A percentile compares a stretch with the other conserved stretches of the same genome.
These are phyloP conservation scores for Chrysoporthe cubensis DNA, from an alignment of 2,329 filamentous ascomycete genomes.

Conservation along the genomic window DNA sequence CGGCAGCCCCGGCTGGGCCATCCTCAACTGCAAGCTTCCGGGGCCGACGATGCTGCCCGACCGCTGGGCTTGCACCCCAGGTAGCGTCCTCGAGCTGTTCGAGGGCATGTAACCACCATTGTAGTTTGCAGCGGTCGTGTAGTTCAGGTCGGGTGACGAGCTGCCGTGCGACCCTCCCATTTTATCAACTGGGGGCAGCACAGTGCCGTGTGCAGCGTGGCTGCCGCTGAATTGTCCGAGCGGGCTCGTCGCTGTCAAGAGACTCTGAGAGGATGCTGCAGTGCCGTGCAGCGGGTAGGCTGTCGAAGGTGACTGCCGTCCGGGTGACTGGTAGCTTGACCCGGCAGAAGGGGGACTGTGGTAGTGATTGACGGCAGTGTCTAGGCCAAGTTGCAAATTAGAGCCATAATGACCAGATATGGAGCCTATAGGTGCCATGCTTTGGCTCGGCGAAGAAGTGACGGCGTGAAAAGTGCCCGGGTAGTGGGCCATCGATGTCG, in stretches of 20 bases:
- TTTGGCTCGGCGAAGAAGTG: constrained; percentile 26
- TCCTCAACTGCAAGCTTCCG: constrained; percentile 21
- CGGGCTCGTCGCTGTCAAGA: constrained; percentile 23
- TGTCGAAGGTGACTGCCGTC: constrained; percentile 24
- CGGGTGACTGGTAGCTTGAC: constrained; percentile 29
- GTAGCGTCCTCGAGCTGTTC: constrained; percentile 21
- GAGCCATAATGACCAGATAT: constrained; percentile 22
- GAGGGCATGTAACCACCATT: constrained; percentile 23
- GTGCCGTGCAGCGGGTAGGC: constrained; percentile 24
- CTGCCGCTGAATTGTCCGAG: constrained; percentile 26
- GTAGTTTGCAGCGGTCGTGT: constrained; percentile 27
- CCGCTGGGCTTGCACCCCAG: constrained; percentile 24
- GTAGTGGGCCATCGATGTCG: constrained; percentile 23
- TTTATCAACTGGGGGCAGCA: constrained; percentile 24
- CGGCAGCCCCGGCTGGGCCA: constrained; percentile 19
- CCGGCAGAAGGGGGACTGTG: constrained; percentile 27
- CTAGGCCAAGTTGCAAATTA: constrained; percentile 21
- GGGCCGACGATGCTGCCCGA: constrained; percentile 17
- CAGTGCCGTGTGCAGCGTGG: constrained; percentile 19
- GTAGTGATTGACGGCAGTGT: constrained; percentile 25
- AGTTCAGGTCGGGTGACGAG: constrained; percentile 27
- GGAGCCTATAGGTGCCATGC: constrained; percentile 24
- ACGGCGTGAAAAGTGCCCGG: constrained; percentile 22
- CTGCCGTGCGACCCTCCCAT: constrained; percentile 23
- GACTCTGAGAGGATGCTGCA: constrained; percentile 18